phyloP scores from a whole-genome alignment of 2,329 filamentous ascomycete genomes.

The Dryadomyces sulphureus region DNA sequence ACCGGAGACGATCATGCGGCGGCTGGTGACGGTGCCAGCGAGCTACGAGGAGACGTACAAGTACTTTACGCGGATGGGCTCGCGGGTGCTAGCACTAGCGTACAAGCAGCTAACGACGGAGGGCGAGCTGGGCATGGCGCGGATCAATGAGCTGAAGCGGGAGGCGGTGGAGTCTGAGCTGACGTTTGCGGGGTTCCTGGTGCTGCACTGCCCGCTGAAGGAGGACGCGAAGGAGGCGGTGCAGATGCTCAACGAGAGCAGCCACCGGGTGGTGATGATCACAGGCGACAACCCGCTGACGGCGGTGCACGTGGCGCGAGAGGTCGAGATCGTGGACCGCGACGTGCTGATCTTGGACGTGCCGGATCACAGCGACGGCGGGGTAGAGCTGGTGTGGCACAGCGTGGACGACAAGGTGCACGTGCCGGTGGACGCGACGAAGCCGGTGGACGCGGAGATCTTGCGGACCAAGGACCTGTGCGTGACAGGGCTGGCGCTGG shows the following conservation, averaged over 20 bases:
- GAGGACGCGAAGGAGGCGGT: constrained; percentile 90
- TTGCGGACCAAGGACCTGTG: constrained; percentile 81
- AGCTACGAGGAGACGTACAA: constrained; percentile 98
- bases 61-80: constrained; percentile 91
- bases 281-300: constrained; percentile 96
- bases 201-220: constrained; percentile 90
- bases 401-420: constrained; percentile 82
- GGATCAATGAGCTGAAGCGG: constrained; percentile 86
- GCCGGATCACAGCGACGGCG: constrained; percentile 71
- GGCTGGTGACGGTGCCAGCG: constrained; percentile 67
- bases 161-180: constrained; percentile 79
- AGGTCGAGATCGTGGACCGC: constrained; percentile 95
- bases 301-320: constrained; percentile 83
- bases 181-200: constrained; percentile 85
- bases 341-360: constrained; percentile 91
- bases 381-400: constrained; percentile 78
- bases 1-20: constrained; percentile 90
- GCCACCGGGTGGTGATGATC: constrained; percentile 97
- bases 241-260: constrained; percentile 96
- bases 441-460: constrained; percentile 68
- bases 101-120: constrained; percentile 84
- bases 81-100: constrained; percentile 80
- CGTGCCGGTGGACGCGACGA: constrained; percentile 71
- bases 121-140: constrained; percentile 64
- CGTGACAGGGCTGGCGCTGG: constrained; percentile 84